Base-by-base conservation (phyloP, 2,329 filamentous ascomycete genomes). In the Beauveria scarabaeidicola region DNA sequence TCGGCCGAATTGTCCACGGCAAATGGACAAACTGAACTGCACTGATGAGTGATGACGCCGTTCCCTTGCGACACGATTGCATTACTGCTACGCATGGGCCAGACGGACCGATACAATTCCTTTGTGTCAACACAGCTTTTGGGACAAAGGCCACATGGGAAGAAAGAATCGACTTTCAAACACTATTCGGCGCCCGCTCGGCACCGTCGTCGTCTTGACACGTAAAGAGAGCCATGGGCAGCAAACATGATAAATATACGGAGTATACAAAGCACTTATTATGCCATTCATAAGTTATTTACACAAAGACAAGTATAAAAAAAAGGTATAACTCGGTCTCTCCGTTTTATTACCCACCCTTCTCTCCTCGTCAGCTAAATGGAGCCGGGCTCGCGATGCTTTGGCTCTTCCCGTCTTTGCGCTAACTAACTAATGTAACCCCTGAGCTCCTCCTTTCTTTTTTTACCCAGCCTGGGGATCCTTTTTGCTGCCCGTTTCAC, bases 401-500 rank as follows among this genome's bases (percentile, higher is more conserved):
- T 36, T 36, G 5, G 32, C 32, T 36, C 11, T 29, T 29, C 6
- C 21, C n/a, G 47, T 50, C 10, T 15, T 15, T 36, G 32, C 32
- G 32, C 32, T 15, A 36, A 23, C n/a, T n/a, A n/a, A n/a, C n/a
- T n/a, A n/a, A n/a, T n/a, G n/a, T 23, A 23, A 36, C 48, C 48
- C 48, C 48, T 38, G 48, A 51, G 13, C 29, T 51, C 32, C 32
- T 50, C n/a, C 48, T 47, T 25, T 25, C 11, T 15, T 47, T 19
- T n/a, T 48, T 48, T 11, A 25, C 40, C 15, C 40, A 40, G 23
- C 11, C 19, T 38, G 36, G 36, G 15, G 36, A 52, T 52, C 10
- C 21, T 19, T 19, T 44, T 19, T 44, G 41, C 13, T 29, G 53
- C 29, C 53, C 53, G 53, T 57, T 57, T 57, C 53, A 57, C 53